phyloP scores from a whole-genome alignment of 768 basidiomycete genomes.

The Tulasnella sp. region DNA sequence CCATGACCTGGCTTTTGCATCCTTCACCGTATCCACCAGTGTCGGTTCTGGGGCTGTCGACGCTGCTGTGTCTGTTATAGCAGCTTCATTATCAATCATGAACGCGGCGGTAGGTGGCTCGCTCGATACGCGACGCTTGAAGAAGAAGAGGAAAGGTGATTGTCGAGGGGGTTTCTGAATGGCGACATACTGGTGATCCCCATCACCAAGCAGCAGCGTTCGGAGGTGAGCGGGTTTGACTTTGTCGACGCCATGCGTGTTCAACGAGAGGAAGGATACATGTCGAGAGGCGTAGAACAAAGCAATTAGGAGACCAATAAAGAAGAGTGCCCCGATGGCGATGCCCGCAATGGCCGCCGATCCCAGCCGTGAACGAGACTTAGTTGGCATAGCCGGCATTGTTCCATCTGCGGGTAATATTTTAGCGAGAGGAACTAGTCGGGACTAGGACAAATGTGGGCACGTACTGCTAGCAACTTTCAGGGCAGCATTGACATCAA shows the following conservation, averaged over 20 bases:
- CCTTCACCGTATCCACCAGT: too few relatives aligned
- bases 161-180: neutral
- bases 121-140: neutral
- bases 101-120: neutral
- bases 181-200: neutral
- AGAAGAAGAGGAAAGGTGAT: too few relatives aligned
- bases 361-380: neutral
- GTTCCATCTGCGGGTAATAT: too few relatives aligned
- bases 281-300: neutral
- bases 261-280: neutral
- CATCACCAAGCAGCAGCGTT: too few relatives aligned
- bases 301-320: neutral
- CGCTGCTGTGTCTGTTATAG: neutral
- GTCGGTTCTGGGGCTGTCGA: too few relatives aligned
- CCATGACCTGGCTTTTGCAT: too few relatives aligned
- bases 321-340: neutral
- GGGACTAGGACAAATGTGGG: neutral
- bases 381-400: too few relatives aligned
- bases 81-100: neutral
- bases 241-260: neutral
- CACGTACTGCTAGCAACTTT: neutral
- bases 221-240: neutral
- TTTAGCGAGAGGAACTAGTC: too few relatives aligned
- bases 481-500: neutral
- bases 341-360: neutral